Conservation (phyloP, 441 rosid species). For the Populus hybrid region DNA sequence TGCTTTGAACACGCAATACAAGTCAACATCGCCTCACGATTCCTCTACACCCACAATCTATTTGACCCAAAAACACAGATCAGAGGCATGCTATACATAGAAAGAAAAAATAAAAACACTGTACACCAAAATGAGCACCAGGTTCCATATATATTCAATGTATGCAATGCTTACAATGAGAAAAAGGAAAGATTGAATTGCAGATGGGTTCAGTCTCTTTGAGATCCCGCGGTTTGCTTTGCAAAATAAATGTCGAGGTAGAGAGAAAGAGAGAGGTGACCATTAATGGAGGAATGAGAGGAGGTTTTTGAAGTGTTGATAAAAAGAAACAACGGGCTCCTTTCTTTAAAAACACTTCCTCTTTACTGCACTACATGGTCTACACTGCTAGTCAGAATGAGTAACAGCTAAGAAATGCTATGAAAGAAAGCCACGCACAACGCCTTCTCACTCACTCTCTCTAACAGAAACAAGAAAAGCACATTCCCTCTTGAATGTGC, state of each 20-base stretch:
- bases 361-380: not conserved
- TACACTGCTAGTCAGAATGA: constrained; percentile 21
- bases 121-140: not conserved
- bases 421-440: not conserved
- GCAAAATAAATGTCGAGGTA: constrained; percentile 11
- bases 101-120: constrained; percentile 9
- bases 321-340: not conserved
- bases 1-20: constrained; percentile 82
- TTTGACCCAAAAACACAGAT: constrained; percentile 11
- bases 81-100: constrained; percentile 23
- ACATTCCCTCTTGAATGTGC: not conserved
- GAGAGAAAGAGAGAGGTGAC: constrained; percentile 18
- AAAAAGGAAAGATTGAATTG: not conserved
- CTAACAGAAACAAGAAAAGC: not conserved
- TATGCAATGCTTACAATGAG: constrained; percentile 7
- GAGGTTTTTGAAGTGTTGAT: not conserved
- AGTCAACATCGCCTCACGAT: constrained; percentile 52
- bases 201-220: not conserved
- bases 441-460: not conserved
- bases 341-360: not conserved
- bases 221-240: constrained; percentile 15
- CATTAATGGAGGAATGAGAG: constrained; percentile 21
- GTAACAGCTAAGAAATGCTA: constrained; percentile 20
- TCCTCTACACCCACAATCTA: constrained; percentile 13
- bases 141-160: not conserved